phyloP scores from a whole-genome alignment of 257 asterid species.

The Linderniella brevidens region DNA sequence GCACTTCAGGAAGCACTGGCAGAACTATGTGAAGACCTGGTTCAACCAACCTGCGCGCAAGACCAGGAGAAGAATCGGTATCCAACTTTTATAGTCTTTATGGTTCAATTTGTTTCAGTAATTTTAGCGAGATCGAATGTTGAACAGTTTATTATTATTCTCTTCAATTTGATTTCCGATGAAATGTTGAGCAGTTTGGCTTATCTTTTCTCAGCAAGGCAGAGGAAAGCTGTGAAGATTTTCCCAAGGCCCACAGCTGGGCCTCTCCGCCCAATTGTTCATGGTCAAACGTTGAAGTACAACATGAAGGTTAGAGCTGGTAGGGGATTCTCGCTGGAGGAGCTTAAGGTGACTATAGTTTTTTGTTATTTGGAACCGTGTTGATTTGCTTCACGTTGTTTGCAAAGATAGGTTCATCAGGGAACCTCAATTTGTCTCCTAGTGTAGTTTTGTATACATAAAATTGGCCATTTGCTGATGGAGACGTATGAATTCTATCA shows the following conservation, averaged over 20 bases:
- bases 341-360: constrained; percentile 26
- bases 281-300: constrained; percentile 40
- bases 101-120: no score
- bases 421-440: neutral
- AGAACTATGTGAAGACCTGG: constrained; percentile 37
- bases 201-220: constrained; percentile 27
- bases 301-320: constrained; percentile 55
- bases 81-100: neutral
- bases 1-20: constrained; percentile 47
- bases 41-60: constrained; percentile 43
- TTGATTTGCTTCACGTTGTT: neutral
- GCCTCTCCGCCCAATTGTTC: constrained; percentile 42
- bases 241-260: constrained; percentile 52
- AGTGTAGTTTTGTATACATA: no score
- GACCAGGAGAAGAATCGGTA: constrained; percentile 33
- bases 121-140: no score
- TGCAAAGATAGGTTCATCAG: neutral
- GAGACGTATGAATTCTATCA: no score
- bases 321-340: constrained; percentile 42
- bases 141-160: no score
- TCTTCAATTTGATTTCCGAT: no score
- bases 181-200: no score
- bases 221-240: constrained; percentile 40
- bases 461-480: no score
- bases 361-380: neutral